phyloP scores from a whole-genome alignment of 768 basidiomycete genomes.

The Russula compacta region DNA sequence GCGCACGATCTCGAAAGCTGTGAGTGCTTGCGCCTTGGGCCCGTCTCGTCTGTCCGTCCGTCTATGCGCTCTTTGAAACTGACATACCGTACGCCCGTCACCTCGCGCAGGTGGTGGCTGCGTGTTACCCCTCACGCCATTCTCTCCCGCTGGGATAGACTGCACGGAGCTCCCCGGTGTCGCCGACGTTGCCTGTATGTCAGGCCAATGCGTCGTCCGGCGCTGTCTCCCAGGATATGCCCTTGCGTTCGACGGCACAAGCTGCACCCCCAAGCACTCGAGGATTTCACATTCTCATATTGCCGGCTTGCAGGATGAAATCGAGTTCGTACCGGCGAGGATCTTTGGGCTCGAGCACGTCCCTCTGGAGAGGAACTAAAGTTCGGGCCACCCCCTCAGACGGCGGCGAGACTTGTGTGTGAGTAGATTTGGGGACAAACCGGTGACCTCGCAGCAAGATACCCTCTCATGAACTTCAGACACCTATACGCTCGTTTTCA shows the following conservation, averaged over 20 bases:
- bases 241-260: not conserved
- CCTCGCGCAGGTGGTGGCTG: not conserved
- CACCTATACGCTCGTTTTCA: too few relatives aligned
- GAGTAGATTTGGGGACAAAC: too few relatives aligned
- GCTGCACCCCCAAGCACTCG: not conserved
- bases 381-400: not conserved
- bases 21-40: conserved; percentile 26
- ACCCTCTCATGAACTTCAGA: too few relatives aligned
- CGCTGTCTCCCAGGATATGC: conserved; percentile 31
- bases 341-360: conserved; percentile 23
- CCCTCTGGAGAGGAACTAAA: conserved; percentile 8
- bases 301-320: not conserved
- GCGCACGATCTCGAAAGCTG: conserved; percentile 44
- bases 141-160: conserved; percentile 33
- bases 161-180: conserved; percentile 42
- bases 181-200: conserved; percentile 40
- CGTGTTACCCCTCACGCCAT: conserved; percentile 26
- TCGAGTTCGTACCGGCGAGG: not conserved
- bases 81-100: not conserved
- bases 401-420: too few relatives aligned
- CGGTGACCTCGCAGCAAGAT: too few relatives aligned
- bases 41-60: too few relatives aligned
- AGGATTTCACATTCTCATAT: not conserved
- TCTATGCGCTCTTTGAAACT: too few relatives aligned
- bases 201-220: conserved; percentile 35